Evolutionary conservation across 257 asterid genomes (phyloP).

Genomic region (Plantago major): DNA sequence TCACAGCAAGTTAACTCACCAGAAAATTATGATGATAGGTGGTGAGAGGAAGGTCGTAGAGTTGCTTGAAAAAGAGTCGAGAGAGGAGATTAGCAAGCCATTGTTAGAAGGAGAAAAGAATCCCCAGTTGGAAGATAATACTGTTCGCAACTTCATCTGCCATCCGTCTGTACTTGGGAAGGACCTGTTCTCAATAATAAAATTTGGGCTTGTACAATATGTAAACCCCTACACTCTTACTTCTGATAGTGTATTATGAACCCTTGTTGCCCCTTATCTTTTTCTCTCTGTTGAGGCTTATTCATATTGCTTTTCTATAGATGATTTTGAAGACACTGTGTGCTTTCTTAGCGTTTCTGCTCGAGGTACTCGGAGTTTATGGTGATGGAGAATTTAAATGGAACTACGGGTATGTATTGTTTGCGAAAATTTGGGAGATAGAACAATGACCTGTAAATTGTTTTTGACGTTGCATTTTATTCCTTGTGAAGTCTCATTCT

Average conservation of each 20-base stretch:
- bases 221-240: conserved; percentile 33
- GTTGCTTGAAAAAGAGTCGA: conserved; percentile 69
- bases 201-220: conserved; percentile 90
- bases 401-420: conserved; percentile 68
- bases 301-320: conserved; percentile 32
- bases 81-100: conserved; percentile 46
- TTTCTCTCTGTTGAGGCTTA: not conserved
- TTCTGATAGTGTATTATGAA: not conserved
- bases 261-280: not conserved
- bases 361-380: conserved; percentile 82
- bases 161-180: conserved; percentile 61
- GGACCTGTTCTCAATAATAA: conserved; percentile 64
- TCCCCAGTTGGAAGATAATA: conserved; percentile 27
- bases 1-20: conserved; percentile 4
- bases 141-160: conserved; percentile 48
- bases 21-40: conserved; percentile 38
- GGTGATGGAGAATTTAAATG: conserved; percentile 94
- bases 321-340: conserved; percentile 91
- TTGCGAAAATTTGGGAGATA: not conserved
- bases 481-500: not conserved
- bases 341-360: conserved; percentile 69
- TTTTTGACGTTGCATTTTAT: not conserved
- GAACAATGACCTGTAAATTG: not conserved
- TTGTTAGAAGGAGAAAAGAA: conserved; percentile 49
- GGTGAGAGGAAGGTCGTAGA: conserved; percentile 61